Conservation (phyloP, 2,329 filamentous ascomycete genomes). For the Hypoxylon sp. region DNA sequence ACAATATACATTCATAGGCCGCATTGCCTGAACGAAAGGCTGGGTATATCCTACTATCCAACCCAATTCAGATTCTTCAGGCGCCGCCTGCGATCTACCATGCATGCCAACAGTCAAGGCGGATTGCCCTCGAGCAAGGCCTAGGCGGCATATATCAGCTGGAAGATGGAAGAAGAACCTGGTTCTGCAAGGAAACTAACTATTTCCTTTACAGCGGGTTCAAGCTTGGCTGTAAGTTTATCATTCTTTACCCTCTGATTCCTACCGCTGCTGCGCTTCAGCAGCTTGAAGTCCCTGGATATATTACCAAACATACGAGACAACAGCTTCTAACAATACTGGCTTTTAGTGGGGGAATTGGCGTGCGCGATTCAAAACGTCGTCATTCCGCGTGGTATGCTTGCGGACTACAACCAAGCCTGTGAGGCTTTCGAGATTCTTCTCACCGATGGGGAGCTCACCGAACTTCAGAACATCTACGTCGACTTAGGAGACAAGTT, state of each 20-base stretch:
- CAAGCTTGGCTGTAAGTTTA: constrained; percentile 20
- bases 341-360: constrained; percentile 27
- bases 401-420: neutral
- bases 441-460: neutral
- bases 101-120: neutral
- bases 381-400: neutral
- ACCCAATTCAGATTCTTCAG: neutral
- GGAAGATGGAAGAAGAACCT: constrained; percentile 14
- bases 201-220: constrained; percentile 19
- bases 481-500: constrained; percentile 7
- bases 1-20: neutral
- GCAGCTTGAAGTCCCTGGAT: neutral
- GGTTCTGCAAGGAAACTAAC: constrained; percentile 22
- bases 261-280: neutral
- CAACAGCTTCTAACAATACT: constrained; percentile 10
- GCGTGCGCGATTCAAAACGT: constrained; percentile 19
- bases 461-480: constrained; percentile 11
- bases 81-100: constrained; percentile 16
- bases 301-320: neutral
- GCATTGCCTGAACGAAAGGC: neutral
- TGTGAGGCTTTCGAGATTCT: constrained; percentile 20
- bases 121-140: constrained; percentile 3
- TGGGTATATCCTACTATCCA: constrained; percentile 4
- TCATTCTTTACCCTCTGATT: neutral
- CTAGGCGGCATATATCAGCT: neutral